A percentile compares a stretch with the other conserved stretches of the same genome.
Conservation (phyloP, 305 asterid genomes). For the Fraxinus nigra region DNA sequence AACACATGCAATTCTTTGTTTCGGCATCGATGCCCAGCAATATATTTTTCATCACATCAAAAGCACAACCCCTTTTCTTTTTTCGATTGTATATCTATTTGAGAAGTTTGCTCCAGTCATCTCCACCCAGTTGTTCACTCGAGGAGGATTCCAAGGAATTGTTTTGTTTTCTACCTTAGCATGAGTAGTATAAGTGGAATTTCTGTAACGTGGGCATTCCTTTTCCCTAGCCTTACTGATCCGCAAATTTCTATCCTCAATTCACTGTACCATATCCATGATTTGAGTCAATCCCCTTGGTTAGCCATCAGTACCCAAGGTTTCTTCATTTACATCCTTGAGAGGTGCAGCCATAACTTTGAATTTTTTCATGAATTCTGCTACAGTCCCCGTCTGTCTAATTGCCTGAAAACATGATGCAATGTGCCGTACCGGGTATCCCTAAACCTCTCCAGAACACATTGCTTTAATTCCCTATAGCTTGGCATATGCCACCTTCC, state of each 20-base stretch:
- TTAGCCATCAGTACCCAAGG: background rate
- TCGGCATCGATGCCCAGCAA: too few species aligned
- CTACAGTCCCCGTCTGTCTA: too few species aligned
- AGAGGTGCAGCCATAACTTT: background rate
- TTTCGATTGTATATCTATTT: too few species aligned
- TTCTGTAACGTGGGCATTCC: background rate
- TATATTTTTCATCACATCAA: too few species aligned
- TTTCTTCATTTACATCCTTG: background rate
- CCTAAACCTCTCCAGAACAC: background rate
- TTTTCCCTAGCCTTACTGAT: background rate
- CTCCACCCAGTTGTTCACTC: too few species aligned
- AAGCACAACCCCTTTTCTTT: too few species aligned
- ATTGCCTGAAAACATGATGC: too few species aligned
- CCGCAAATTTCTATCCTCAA: background rate
- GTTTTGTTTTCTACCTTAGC: background rate
- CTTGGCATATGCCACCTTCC: background rate
- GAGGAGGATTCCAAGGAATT: too few species aligned
- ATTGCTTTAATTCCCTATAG: background rate
- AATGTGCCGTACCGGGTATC: too few species aligned
- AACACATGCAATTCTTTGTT: too few species aligned
- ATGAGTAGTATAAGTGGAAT: background rate
- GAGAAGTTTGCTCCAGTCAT: too few species aligned
- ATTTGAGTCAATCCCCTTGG: background rate
- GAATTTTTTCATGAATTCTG: too few species aligned
- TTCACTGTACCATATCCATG: background rate